These are phyloP conservation scores for Cladophialophora exuberans DNA, from an alignment of 2,329 filamentous ascomycete species.

Conservation along the genomic window DNA sequence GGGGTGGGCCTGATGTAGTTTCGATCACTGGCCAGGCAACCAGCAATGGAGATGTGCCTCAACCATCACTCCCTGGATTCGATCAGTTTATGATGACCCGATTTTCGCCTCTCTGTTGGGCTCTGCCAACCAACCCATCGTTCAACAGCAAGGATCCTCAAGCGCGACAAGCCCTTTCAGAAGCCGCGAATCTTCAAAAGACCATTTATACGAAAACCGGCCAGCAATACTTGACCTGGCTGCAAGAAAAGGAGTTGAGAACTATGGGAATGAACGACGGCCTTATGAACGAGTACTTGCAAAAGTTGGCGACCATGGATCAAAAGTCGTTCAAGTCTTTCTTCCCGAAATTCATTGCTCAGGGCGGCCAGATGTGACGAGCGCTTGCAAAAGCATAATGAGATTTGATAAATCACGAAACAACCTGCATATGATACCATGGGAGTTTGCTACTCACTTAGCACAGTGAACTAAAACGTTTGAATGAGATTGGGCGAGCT, in stretches of 20 bases:
- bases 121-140: slow-evolving; percentile 73
- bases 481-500: background rate
- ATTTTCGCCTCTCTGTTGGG: slow-evolving; percentile 90
- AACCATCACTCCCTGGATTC: slow-evolving; percentile 74
- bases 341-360: slow-evolving; percentile 43
- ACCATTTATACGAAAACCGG: slow-evolving; percentile 90
- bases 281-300: slow-evolving; percentile 52
- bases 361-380: slow-evolving; percentile 31
- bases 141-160: slow-evolving; percentile 89
- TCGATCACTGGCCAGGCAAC: slow-evolving; percentile 32
- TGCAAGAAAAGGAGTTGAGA: slow-evolving; percentile 49
- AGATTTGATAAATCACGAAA: slow-evolving; percentile 7
- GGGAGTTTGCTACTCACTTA: slow-evolving; percentile 9
- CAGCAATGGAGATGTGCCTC: slow-evolving; percentile 44
- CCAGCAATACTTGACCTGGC: slow-evolving; percentile 68
- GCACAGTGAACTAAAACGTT: background rate
- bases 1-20: slow-evolving; percentile 83
- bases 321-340: slow-evolving; percentile 52
- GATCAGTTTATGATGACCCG: slow-evolving; percentile 86
- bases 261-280: slow-evolving; percentile 52
- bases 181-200: slow-evolving; percentile 86
- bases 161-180: slow-evolving; percentile 81
- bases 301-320: slow-evolving; percentile 49
- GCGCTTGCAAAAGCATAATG: slow-evolving; percentile 9
- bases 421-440: slow-evolving; percentile 29